Base-by-base conservation (phyloP, 1,284 basidiomycete genomes). In the Ustilago loliicola region DNA sequence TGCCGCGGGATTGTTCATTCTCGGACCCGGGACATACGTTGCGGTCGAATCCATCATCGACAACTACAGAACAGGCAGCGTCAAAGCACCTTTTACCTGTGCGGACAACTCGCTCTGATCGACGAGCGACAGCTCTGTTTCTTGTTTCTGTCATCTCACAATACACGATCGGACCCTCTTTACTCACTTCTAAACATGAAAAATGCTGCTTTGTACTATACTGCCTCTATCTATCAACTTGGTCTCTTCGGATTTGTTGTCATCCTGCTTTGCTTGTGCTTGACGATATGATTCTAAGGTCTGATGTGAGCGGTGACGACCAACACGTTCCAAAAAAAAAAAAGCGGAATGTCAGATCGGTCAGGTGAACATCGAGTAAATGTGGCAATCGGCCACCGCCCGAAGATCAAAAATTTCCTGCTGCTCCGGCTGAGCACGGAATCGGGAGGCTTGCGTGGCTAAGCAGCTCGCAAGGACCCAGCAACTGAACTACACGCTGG, bases 11-110 rank as follows among this genome's bases (percentile, higher is more conserved):
- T 50, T 88, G 17, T 88, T 89, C 79, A 86, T 89, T 77, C 85
- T 89, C 25, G 88, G 87, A 2, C 88, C 88, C 0, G 89, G 89
- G 0, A 84, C 88, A 1, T 89, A 80, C 34, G 74, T 76, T 8
- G 81, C 86, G 15, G 82, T 89, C 7, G 81, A 89, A 58, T 87
- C 87, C 10, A 89, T 89, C 81, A 86, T 88, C 78, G 80, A 87
- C 70, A 86, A 86, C 45, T 89, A 88, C 61, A n/a, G 36, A 2
- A 80, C 71, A 21, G 80, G 76, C 1, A 66, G 60, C 58, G 61
- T 82, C 54, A 80, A 77, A 55, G 40, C 47, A 0, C 83, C 83
- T 25, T 85, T 85, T 68, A 73, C 68, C 6, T 84, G 83, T 47
- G 80, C 77, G 13, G 62, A 73, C 67, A 82, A 81, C 47, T 64